Conservation (phyloP, 257 asterid genomes). For the Craterostigma plantagineum region DNA sequence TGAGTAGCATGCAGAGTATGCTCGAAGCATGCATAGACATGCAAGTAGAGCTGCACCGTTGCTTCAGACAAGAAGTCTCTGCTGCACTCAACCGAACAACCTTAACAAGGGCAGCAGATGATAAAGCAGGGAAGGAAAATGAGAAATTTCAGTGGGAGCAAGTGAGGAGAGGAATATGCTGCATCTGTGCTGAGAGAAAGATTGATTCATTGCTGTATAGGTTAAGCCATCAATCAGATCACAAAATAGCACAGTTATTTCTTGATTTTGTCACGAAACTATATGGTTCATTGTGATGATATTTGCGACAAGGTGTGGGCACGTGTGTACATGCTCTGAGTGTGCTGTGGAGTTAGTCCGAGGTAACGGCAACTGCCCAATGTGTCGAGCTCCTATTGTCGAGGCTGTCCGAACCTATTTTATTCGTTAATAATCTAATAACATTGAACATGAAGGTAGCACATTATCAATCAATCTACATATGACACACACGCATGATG, state of each 20-base stretch:
- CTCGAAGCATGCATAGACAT: conserved; percentile 88
- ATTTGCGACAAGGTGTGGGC: conserved; percentile 46
- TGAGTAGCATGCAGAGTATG: conserved; percentile 71
- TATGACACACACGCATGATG: too few species aligned
- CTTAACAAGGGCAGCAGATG: conserved; percentile 16
- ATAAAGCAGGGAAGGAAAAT: conserved; percentile 20
- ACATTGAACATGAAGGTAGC: too few species aligned
- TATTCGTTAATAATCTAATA: conserved; percentile 8
- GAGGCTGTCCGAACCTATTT: conserved; percentile 32
- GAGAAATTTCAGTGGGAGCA: conserved; percentile 38
- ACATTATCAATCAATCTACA: too few species aligned
- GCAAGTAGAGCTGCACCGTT: conserved; percentile 81
- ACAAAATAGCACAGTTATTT: too few species aligned
- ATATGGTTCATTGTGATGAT: neutral
- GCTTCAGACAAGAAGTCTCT: conserved; percentile 75
- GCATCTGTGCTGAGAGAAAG: conserved; percentile 39
- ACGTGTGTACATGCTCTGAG: conserved; percentile 65
- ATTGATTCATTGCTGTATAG: conserved; percentile 76
- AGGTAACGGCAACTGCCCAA: conserved; percentile 29
- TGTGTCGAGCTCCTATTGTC: conserved; percentile 31
- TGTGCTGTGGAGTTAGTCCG: conserved; percentile 33
- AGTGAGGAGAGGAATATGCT: conserved; percentile 74
- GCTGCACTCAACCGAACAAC: conserved; percentile 63
- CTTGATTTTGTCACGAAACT: too few species aligned
- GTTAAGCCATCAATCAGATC: conserved; percentile 14